Conservation (phyloP, 345 rosid genomes). For the Sonneratia caseolaris region DNA sequence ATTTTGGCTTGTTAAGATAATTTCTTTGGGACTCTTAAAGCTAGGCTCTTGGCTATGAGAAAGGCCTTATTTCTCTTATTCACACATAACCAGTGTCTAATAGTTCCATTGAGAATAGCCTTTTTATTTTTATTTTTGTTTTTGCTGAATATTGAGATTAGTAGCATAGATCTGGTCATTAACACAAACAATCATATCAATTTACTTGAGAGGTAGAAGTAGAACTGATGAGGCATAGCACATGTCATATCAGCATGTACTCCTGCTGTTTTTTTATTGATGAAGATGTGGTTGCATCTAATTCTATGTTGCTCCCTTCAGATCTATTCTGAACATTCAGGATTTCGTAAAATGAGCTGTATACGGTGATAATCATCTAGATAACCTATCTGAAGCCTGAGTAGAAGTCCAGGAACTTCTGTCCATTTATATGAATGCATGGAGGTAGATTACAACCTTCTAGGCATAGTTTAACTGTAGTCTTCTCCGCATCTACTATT, state of each 20-base stretch:
- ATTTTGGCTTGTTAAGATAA: slow-evolving; percentile 1
- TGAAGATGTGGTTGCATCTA: neutral
- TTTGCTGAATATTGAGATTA: neutral
- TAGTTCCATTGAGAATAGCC: neutral
- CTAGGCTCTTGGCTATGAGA: neutral
- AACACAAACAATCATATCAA: neutral
- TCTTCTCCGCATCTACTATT: neutral
- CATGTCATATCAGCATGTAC: neutral
- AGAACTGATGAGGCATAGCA: neutral
- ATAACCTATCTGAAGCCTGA: neutral
- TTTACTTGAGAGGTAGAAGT: neutral
- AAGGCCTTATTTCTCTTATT: neutral
- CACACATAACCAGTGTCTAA: neutral
- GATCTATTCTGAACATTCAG: neutral
- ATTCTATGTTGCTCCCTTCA: neutral
- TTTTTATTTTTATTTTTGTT: too few species aligned
- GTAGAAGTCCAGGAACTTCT: neutral
- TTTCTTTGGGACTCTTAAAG: neutral
- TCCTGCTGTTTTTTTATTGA: neutral
- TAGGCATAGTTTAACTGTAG: neutral
- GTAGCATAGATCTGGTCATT: neutral
- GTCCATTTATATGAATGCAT: neutral
- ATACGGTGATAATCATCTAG: neutral
- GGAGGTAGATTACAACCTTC: too few species aligned
- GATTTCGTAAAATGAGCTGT: neutral